Conservation (phyloP, 2,329 filamentous ascomycete species). For the Pezicula carpinea region DNA sequence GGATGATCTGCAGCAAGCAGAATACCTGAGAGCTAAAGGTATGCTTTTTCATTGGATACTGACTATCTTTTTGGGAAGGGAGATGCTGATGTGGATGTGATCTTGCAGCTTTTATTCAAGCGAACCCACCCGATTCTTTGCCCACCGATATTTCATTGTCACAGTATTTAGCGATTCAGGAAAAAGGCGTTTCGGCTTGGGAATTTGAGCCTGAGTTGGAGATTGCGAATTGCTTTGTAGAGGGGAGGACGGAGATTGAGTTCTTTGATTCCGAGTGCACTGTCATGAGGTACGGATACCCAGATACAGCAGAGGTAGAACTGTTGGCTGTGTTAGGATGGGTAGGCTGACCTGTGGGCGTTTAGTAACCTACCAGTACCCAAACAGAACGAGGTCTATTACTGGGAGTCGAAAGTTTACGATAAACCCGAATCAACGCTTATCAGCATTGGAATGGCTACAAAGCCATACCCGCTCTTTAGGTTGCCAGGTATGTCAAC, state of each 20-base stretch:
- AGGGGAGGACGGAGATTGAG: conserved; percentile 93
- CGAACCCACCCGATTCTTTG: conserved; percentile 89
- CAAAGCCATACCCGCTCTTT: conserved; percentile 95
- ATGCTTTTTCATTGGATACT: conserved; percentile 22
- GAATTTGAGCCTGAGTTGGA: conserved; percentile 99
- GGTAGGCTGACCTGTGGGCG: neutral
- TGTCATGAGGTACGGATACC: conserved; percentile 44
- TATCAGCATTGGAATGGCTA: conserved; percentile 89
- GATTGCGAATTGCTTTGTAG: conserved; percentile 98
- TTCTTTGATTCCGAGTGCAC: conserved; percentile 98
- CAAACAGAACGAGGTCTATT: conserved; percentile 99
- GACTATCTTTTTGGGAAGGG: neutral
- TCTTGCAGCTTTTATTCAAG: conserved; percentile 77
- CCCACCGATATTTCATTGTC: conserved; percentile 97
- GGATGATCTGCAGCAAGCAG: conserved; percentile 85
- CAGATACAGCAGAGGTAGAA: neutral
- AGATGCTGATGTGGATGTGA: neutral
- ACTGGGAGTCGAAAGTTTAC: conserved; percentile 98
- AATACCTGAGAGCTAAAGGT: conserved; percentile 96
- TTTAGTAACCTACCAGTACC: conserved; percentile 86
- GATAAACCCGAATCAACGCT: conserved; percentile 89
- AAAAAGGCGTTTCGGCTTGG: conserved; percentile 99
- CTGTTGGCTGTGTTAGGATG: neutral
- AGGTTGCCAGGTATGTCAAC: conserved; percentile 72
- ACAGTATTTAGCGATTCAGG: conserved; percentile 96